A percentile compares a stretch with the other conserved stretches of the same genome.
Conservation (phyloP, 1,139 yeast genomes). For the Hansenula sp. region DNA sequence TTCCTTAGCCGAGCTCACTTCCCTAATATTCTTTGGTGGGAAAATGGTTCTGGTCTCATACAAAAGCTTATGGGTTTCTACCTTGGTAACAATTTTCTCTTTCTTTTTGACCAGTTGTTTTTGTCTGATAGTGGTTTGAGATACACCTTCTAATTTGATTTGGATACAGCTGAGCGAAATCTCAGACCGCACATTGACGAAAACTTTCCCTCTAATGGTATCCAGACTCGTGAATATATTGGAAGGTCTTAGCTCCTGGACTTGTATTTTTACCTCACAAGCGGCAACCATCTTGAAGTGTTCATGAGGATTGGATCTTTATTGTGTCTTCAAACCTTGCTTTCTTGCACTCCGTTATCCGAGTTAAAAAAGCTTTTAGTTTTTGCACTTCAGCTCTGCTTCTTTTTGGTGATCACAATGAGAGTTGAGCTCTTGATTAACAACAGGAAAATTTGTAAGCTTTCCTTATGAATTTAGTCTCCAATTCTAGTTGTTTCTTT, state of each 20-base stretch:
- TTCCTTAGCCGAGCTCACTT: constrained; percentile 40
- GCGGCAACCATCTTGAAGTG: constrained; percentile 8
- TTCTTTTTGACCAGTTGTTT: constrained; percentile 8
- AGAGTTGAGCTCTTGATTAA: no score
- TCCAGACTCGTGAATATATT: constrained; percentile 5
- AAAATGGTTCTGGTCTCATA: constrained; percentile 53
- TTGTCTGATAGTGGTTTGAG: constrained; percentile 29
- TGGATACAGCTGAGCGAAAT: constrained; percentile 46
- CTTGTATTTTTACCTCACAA: constrained; percentile 18
- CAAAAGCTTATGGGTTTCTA: constrained; percentile 50
- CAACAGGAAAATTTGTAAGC: no score
- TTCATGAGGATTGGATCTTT: no score
- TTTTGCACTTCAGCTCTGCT: no score
- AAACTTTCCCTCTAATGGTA: constrained; percentile 41
- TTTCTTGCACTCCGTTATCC: not conserved
- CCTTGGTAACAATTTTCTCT: constrained; percentile 21
- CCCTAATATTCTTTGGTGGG: constrained; percentile 53
- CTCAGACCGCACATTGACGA: constrained; percentile 40
- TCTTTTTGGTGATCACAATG: no score
- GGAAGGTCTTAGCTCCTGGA: constrained; percentile 11
- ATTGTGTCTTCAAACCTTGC: no score
- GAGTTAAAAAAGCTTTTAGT: no score
- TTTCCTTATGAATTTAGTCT: no score
- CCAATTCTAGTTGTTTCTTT: no score
- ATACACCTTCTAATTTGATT: constrained; percentile 56